phyloP scores from a whole-genome alignment of 768 basidiomycete genomes.

The Pisolithus marmoratus region DNA sequence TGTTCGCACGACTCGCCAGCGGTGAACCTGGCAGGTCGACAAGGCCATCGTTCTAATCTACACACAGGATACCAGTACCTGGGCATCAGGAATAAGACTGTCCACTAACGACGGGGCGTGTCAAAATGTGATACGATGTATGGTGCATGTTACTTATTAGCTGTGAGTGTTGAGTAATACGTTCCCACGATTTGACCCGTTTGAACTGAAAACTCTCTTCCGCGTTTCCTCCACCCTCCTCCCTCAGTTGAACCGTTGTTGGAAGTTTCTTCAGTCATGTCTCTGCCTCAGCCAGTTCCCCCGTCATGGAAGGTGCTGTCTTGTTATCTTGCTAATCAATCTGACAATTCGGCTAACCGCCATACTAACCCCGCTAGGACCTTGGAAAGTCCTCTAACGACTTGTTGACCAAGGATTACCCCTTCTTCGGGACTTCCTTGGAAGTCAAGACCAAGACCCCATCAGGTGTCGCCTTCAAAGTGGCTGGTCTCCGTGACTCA shows the following conservation, averaged over 20 bases:
- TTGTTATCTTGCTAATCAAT: not conserved
- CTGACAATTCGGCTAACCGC: slow-evolving; percentile 1
- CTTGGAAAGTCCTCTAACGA: slow-evolving; percentile 97
- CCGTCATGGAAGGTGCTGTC: slow-evolving; percentile 88
- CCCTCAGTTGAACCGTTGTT: slow-evolving; percentile 9
- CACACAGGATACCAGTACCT: too few species aligned
- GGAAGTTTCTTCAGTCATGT: slow-evolving; percentile 54
- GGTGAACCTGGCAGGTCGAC: too few species aligned
- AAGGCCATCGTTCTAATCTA: too few species aligned
- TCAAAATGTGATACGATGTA: too few species aligned
- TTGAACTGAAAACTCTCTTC: slow-evolving; percentile 3
- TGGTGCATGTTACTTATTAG: too few species aligned
- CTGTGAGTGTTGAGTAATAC: not conserved
- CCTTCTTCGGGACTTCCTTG: slow-evolving; percentile 62
- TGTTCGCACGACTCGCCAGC: too few species aligned
- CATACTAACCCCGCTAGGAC: slow-evolving; percentile 46
- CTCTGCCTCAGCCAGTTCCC: slow-evolving; percentile 92
- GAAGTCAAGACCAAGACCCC: slow-evolving; percentile 89
- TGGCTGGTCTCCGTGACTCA: slow-evolving; percentile 74
- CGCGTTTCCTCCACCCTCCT: slow-evolving; percentile 4
- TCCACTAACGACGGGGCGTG: too few species aligned
- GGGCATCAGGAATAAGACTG: too few species aligned
- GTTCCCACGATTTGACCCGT: slow-evolving; percentile 29
- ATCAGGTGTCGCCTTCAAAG: slow-evolving; percentile 91
- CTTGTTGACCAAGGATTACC: slow-evolving; percentile 90